Percentiles rank a stretch among this genome's conserved stretches.
Conservation (phyloP, 176 grass and related monocot genomes). For the Oryza nivara region DNA sequence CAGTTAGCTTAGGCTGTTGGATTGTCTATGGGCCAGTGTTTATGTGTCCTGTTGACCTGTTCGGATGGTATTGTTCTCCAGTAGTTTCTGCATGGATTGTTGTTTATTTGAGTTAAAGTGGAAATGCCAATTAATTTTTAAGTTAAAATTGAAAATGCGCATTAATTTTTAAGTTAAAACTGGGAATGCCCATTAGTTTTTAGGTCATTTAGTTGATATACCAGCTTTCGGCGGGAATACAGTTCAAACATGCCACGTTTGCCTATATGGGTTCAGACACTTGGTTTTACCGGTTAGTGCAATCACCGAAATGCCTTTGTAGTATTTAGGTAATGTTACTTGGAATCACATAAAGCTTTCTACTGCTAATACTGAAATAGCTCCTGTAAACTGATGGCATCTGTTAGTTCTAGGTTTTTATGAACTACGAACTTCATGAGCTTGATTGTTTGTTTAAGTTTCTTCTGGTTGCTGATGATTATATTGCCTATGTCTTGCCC, state of each 20-base stretch:
- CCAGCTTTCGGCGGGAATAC: neutral
- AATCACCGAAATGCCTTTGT: neutral
- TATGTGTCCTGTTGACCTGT: neutral
- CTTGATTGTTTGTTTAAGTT: neutral
- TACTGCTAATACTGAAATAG: neutral
- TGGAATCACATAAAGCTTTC: neutral
- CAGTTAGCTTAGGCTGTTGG: neutral
- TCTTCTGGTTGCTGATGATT: neutral
- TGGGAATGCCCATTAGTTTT: neutral
- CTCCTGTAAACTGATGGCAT: neutral
- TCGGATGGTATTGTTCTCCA: neutral
- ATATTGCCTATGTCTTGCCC: constrained; percentile 16
- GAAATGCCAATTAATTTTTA: neutral
- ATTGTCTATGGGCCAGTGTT: neutral
- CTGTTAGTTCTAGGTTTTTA: neutral
- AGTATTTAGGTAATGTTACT: neutral
- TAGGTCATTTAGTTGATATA: neutral
- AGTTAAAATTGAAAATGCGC: neutral
- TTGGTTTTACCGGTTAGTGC: neutral
- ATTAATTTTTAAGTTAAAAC: neutral
- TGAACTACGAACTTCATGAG: neutral
- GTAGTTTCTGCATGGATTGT: neutral
- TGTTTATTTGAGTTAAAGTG: neutral
- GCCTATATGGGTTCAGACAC: neutral
- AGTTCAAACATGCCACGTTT: neutral